Evolutionary conservation across 805 yeast genomes (phyloP), one percentile per base, ranked within the genome.

Genomic region (Scheffersomyces stipitis): DNA sequence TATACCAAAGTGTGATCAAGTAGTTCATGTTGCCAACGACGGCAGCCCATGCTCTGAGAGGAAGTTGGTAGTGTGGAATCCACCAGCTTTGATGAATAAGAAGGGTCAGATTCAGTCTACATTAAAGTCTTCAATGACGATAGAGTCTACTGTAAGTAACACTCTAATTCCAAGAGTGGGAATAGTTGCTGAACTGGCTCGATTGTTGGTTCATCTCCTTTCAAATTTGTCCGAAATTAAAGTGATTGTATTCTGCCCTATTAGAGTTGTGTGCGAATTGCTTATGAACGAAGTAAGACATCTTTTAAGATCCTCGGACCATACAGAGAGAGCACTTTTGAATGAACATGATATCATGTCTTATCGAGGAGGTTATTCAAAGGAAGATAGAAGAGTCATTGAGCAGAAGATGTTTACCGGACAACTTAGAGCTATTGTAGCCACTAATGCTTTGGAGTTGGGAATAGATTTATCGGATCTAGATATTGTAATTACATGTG

Each of bases 391-490:
- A 46, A 75, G 99, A 46, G 74, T 79, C 37, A 91, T 93, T 39
- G 99, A 93, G 58, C 71, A 74, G 31, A 87, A 86, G 49, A 87
- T 93, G 96, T 93, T 93, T 56, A 77, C 76, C 44, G 97, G 98
- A 1, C 78, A 81, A 37, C 60, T 93, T 18, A 71, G 82, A 40
- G 97, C 96, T 0, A 86, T 95, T 18, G 79, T 93, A 4, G 91
- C 99, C 0, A 93, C 99, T 0, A 89, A 90, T 60, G 99, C 99
- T 0, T 65, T 93, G 39, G 99, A 93, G 54, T 73, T 93, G 32
- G 99, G 99, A 41, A 86, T 93, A 34, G 99, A 93, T 68, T 84
- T 93, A 43, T 95, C 98, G 33, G 86, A 84, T 10, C 66, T 93
- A 31, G 99, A 93, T 60, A 89, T 95, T 0, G 98, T 90, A 0